These are phyloP conservation scores for Clarireedia paspali DNA, from an alignment of 2,329 filamentous ascomycete genomes.

Conservation along the genomic window DNA sequence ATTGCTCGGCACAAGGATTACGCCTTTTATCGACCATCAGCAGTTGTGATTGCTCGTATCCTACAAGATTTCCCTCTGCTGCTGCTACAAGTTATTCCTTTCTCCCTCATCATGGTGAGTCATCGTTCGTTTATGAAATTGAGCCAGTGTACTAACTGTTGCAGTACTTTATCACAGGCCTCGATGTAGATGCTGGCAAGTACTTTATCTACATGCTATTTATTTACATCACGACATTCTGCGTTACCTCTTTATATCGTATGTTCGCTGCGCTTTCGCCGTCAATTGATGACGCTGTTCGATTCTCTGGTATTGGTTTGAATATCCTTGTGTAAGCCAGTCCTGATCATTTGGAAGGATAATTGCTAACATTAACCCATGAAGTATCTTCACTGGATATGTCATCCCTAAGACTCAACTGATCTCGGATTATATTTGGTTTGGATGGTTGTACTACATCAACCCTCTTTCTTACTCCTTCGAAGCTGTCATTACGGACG, in stretches of 20 bases:
- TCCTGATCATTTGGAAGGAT: not conserved
- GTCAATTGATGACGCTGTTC: slow-evolving; percentile 57
- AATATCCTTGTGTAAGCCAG: slow-evolving; percentile 44
- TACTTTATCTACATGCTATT: slow-evolving; percentile 62
- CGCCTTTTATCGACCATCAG: slow-evolving; percentile 62
- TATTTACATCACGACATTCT: slow-evolving; percentile 54
- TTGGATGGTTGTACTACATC: slow-evolving; percentile 47
- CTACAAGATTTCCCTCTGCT: slow-evolving; percentile 56
- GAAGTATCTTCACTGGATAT: slow-evolving; percentile 53
- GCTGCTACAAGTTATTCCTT: slow-evolving; percentile 49
- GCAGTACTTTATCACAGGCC: slow-evolving; percentile 53
- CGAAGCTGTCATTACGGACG: slow-evolving; percentile 55
- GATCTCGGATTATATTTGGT: slow-evolving; percentile 54
- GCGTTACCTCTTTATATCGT: slow-evolving; percentile 56
- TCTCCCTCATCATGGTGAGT: slow-evolving; percentile 41
- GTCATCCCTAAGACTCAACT: slow-evolving; percentile 58
- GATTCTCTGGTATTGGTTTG: slow-evolving; percentile 54
- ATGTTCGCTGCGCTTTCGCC: slow-evolving; percentile 60
- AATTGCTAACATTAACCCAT: not conserved
- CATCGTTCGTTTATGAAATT: too few species aligned
- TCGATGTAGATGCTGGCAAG: slow-evolving; percentile 51
- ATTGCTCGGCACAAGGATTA: slow-evolving; percentile 61
- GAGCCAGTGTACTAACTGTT: not conserved
- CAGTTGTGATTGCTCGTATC: slow-evolving; percentile 55
- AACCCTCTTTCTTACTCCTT: slow-evolving; percentile 50